Conservation (phyloP, 2,329 filamentous ascomycete genomes). For the Alternaria sp. region DNA sequence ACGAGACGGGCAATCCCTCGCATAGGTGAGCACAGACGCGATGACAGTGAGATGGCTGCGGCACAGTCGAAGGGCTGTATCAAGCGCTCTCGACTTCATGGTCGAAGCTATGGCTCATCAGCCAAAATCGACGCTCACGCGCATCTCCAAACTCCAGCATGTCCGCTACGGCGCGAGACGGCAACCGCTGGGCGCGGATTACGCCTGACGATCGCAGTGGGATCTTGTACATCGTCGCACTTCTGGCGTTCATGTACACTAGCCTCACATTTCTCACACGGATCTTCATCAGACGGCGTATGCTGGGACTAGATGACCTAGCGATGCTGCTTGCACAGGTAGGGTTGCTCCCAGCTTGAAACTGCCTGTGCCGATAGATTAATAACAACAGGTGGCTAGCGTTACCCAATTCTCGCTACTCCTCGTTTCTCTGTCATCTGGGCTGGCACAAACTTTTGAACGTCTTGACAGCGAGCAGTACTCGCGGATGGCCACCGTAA, state of each 20-base stretch:
- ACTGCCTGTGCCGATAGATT: too few species aligned
- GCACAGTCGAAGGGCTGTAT: too few species aligned
- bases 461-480: slow-evolving; percentile 22
- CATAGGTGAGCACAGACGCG: too few species aligned
- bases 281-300: slow-evolving; percentile 32
- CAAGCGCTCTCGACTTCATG: neutral
- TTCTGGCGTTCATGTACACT: slow-evolving; percentile 33
- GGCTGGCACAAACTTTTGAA: slow-evolving; percentile 12
- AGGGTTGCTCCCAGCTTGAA: neutral
- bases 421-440: slow-evolving; percentile 26
- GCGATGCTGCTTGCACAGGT: slow-evolving; percentile 33
- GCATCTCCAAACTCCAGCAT: neutral
- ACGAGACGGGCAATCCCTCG: too few species aligned
- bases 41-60: too few species aligned
- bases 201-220: slow-evolving; percentile 34
- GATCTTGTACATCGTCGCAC: slow-evolving; percentile 30
- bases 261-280: slow-evolving; percentile 31
- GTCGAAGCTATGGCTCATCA: neutral
- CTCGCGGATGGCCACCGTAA: slow-evolving; percentile 26
- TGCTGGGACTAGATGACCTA: slow-evolving; percentile 35
- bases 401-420: slow-evolving; percentile 27
- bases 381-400: neutral
- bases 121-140: neutral
- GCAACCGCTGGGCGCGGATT: slow-evolving; percentile 28
- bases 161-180: neutral